Percentiles rank a stretch among this genome's conserved stretches.
Evolutionary conservation across 148 eudicot species (phyloP).

Genomic region (Fagopyrum tataricum): DNA sequence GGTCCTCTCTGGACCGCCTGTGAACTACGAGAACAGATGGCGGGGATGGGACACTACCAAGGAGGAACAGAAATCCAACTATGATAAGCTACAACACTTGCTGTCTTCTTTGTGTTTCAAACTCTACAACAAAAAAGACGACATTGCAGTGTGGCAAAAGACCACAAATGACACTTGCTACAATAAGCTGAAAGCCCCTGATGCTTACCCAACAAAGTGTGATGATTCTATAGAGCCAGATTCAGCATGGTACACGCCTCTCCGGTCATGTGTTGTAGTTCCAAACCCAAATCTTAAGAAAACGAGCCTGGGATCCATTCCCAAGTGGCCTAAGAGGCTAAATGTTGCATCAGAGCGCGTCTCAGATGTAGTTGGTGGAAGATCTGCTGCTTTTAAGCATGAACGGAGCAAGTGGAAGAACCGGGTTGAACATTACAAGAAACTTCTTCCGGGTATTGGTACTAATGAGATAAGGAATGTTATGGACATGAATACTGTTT

Average conservation of each 20-base stretch:
- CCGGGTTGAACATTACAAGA: conserved; percentile 72
- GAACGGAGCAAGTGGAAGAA: conserved; percentile 67
- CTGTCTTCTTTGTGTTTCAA: conserved; percentile 82
- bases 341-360: conserved; percentile 59
- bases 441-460: conserved; percentile 62
- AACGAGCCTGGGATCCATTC: conserved; percentile 30
- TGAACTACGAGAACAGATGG: conserved; percentile 76
- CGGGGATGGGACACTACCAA: conserved; percentile 86
- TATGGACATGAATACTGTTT: conserved; percentile 89
- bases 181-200: conserved; percentile 46
- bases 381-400: conserved; percentile 50
- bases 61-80: conserved; percentile 65
- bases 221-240: conserved; percentile 86
- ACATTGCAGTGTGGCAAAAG: conserved; percentile 92
- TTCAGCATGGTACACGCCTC: conserved; percentile 96
- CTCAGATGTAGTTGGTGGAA: conserved; percentile 50
- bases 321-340: conserved; percentile 78
- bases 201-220: conserved; percentile 72
- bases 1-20: conserved; percentile 96
- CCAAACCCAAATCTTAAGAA: conserved; percentile 52
- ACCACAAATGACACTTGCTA: conserved; percentile 55
- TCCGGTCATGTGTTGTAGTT: conserved; percentile 66
- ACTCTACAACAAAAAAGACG: conserved; percentile 57
- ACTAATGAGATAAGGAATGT: conserved; percentile 71
- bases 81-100: conserved; percentile 57